These are phyloP conservation scores for Pleurotus citrinopileatus DNA, from an alignment of 768 basidiomycete genomes.

Conservation along the genomic window DNA sequence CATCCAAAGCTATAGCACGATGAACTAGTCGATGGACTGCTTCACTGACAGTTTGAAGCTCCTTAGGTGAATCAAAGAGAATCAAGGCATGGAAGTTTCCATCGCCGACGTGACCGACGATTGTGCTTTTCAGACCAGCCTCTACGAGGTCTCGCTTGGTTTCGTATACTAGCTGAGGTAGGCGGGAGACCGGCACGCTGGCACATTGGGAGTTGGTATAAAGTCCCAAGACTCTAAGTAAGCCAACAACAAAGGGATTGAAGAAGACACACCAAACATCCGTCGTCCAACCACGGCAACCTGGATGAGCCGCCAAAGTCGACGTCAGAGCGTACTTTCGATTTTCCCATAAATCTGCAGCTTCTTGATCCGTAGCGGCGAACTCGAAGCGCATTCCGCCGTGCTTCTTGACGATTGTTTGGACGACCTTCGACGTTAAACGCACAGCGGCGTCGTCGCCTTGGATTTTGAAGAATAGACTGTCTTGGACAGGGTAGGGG, in stretches of 20 bases:
- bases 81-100: conserved; percentile 59
- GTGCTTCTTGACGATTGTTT: conserved; percentile 63
- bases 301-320: conserved; percentile 62
- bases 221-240: background rate
- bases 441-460: conserved; percentile 61
- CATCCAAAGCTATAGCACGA: conserved; percentile 71
- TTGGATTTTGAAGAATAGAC: conserved; percentile 91
- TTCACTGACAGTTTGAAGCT: conserved; percentile 48
- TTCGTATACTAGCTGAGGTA: conserved; percentile 70
- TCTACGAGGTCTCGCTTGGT: conserved; percentile 74
- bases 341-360: conserved; percentile 77
- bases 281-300: conserved; percentile 75
- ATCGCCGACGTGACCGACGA: conserved; percentile 81
- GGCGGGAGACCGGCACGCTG: conserved; percentile 67
- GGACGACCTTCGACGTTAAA: conserved; percentile 55
- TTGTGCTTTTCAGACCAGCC: conserved; percentile 58
- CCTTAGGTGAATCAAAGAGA: conserved; percentile 56
- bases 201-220: background rate
- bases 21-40: conserved; percentile 71
- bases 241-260: background rate
- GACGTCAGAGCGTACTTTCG: conserved; percentile 82
- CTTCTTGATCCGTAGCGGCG: conserved; percentile 72
- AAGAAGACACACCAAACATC: conserved; percentile 74
- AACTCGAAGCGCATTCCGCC: conserved; percentile 69
- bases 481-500: conserved; percentile 70